Evolutionary conservation across 164 flowering plant genomes (phyloP).

Genomic region (Macadamia integrifolia): DNA sequence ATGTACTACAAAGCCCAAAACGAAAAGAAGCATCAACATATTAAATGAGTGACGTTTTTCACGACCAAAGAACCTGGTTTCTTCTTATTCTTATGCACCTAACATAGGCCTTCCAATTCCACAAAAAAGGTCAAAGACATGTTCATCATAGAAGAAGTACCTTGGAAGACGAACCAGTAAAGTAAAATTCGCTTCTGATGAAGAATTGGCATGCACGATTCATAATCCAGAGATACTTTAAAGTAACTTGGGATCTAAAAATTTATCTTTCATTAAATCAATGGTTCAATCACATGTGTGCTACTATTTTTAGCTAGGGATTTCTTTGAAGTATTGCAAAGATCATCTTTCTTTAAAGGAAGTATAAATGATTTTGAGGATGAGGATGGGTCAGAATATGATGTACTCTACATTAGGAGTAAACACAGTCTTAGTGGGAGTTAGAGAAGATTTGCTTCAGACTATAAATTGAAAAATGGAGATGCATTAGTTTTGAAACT

Average conservation of each 20-base stretch:
- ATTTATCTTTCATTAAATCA: conserved; percentile 57
- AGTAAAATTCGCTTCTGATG: conserved; percentile 32
- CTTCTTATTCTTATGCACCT: conserved; percentile 40
- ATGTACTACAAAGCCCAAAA: conserved; percentile 18
- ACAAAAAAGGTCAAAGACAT: conserved; percentile 33
- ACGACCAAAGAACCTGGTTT: conserved; percentile 33
- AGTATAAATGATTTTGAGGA: conserved; percentile 39
- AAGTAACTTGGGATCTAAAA: conserved; percentile 27
- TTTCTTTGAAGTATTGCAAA: conserved; percentile 44
- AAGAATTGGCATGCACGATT: conserved; percentile 34
- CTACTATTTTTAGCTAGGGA: conserved; percentile 69
- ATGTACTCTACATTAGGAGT: conserved; percentile 33
- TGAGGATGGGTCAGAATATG: conserved; percentile 43
- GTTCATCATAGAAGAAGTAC: conserved; percentile 33
- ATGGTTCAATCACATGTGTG: conserved; percentile 73
- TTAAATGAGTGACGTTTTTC: conserved; percentile 50
- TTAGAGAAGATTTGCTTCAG: conserved; percentile 62
- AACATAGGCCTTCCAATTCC: conserved; percentile 17
- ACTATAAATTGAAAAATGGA: conserved; percentile 57
- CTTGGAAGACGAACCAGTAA: conserved; percentile 33
- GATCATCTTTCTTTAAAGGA: conserved; percentile 34
- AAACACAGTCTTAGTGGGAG: conserved; percentile 63
- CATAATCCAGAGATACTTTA: conserved; percentile 41
- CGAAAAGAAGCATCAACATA: not conserved
- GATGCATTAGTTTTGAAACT: conserved; percentile 65